Conservation (phyloP, 805 yeast genomes). For the Wickerhamomyces rabaulensis region DNA sequence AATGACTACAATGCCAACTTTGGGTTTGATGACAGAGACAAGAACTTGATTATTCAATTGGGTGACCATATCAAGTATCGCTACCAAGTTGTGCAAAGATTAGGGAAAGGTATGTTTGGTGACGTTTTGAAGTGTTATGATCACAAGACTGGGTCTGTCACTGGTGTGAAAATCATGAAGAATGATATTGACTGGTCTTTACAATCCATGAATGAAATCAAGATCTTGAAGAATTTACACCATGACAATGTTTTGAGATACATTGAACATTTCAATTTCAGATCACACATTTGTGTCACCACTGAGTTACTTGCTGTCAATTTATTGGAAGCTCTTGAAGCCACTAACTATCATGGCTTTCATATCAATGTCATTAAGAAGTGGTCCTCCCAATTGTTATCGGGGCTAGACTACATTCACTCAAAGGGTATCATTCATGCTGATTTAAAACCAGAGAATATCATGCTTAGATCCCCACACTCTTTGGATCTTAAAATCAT, state of each 20-base stretch:
- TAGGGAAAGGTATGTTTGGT: conserved; percentile 85
- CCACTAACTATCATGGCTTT: conserved; percentile 45
- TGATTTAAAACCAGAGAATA: conserved; percentile 82
- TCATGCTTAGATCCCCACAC: conserved; percentile 47
- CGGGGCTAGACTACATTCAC: conserved; percentile 59
- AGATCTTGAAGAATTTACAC: conserved; percentile 47
- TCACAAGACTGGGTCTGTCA: conserved; percentile 49
- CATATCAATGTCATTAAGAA: conserved; percentile 33
- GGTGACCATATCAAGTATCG: conserved; percentile 77
- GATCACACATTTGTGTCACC: conserved; percentile 78
- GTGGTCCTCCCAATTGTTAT: conserved; percentile 51
- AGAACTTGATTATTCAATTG: conserved; percentile 48
- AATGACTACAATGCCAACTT: conserved; percentile 20
- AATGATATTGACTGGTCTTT: conserved; percentile 68
- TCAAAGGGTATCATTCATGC: conserved; percentile 62
- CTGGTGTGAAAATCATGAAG: conserved; percentile 76
- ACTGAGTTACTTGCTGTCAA: conserved; percentile 70
- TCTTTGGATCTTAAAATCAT: conserved; percentile 57
- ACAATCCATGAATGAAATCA: conserved; percentile 76
- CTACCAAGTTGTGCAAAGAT: conserved; percentile 50
- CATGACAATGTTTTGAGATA: conserved; percentile 36
- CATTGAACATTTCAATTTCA: conserved; percentile 66
- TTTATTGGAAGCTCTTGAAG: conserved; percentile 53
- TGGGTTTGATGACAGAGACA: conserved; percentile 68
- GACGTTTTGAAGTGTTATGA: conserved; percentile 67